phyloP scores from a whole-genome alignment of 164 flowering plant genomes.

The Chimonanthus salicifolius region DNA sequence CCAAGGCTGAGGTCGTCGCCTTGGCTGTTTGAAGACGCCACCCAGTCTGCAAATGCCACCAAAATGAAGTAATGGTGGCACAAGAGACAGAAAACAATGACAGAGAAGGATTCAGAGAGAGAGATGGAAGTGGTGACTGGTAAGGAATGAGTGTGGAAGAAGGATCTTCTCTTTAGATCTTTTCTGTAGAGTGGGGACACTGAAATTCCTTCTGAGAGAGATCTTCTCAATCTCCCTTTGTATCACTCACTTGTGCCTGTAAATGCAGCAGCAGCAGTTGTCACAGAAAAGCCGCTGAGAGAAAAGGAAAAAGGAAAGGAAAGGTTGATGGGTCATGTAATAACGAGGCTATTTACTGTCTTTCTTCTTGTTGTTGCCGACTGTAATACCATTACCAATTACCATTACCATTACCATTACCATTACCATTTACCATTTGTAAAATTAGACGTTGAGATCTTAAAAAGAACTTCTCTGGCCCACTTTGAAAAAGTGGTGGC shows the following conservation, averaged over 20 bases:
- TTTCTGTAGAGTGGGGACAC: conserved; percentile 16
- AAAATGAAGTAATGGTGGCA: conserved; percentile 35
- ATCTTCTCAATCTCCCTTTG: not conserved
- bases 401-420: not conserved
- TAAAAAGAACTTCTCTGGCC: not conserved
- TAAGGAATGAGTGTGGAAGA: not conserved
- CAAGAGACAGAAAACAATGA: not conserved
- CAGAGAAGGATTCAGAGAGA: not conserved
- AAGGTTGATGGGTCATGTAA: not conserved
- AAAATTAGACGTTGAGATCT: not conserved
- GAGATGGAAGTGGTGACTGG: not conserved
- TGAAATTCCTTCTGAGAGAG: conserved; percentile 15
- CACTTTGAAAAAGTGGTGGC: not conserved
- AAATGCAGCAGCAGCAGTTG: not conserved
- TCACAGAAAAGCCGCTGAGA: conserved; percentile 7
- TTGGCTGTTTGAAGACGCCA: conserved; percentile 48
- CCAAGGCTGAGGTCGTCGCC: conserved; percentile 74
- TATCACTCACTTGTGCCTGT: not conserved
- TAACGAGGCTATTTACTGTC: conserved; percentile 6
- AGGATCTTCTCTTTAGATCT: not conserved
- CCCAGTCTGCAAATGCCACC: conserved; percentile 85
- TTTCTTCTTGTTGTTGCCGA: not conserved
- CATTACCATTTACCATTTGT: not conserved
- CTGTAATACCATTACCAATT: not conserved
- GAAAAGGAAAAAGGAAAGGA: not conserved